Conservation (phyloP, 768 basidiomycete species). For the Lactifluus volemus region DNA sequence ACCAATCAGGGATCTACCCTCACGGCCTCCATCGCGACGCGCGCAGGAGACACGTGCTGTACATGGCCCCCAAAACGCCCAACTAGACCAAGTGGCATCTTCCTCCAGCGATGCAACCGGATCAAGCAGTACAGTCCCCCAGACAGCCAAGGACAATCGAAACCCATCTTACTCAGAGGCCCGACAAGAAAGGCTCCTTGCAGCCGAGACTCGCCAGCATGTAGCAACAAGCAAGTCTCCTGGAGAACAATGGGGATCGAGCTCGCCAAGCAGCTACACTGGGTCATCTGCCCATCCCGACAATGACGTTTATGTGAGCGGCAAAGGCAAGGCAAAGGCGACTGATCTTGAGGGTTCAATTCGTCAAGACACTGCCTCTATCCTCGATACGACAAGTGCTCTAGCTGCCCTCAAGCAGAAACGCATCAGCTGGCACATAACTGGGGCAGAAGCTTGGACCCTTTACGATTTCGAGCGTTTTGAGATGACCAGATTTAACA, state of each 20-base stretch:
- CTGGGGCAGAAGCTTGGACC: conserved; percentile 12
- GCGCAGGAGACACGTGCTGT: conserved; percentile 6
- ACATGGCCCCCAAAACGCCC: not conserved
- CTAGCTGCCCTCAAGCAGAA: conserved; percentile 10
- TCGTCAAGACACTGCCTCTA: not conserved
- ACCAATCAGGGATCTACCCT: conserved; percentile 12
- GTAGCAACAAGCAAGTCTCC: not conserved
- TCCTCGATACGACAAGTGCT: not conserved
- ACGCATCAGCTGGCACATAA: conserved; percentile 9
- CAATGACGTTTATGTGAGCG: not conserved
- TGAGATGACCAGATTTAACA: conserved; percentile 13
- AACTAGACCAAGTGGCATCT: not conserved
- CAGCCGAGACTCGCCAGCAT: conserved; percentile 8
- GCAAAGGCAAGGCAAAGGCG: conserved; percentile 18
- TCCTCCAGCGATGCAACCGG: not conserved
- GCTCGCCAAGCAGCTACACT: not conserved
- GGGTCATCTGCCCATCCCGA: not conserved
- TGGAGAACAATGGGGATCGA: not conserved
- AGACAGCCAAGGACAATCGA: not conserved
- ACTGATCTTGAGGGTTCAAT: not conserved
- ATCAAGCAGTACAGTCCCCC: not conserved
- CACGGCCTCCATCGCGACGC: conserved; percentile 1
- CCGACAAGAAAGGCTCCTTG: conserved; percentile 3
- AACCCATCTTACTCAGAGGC: conserved; percentile 1
- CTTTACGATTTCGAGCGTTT: conserved; percentile 17